Evolutionary conservation across 768 basidiomycete species (phyloP).

Genomic region (Hypholoma fasciculare): DNA sequence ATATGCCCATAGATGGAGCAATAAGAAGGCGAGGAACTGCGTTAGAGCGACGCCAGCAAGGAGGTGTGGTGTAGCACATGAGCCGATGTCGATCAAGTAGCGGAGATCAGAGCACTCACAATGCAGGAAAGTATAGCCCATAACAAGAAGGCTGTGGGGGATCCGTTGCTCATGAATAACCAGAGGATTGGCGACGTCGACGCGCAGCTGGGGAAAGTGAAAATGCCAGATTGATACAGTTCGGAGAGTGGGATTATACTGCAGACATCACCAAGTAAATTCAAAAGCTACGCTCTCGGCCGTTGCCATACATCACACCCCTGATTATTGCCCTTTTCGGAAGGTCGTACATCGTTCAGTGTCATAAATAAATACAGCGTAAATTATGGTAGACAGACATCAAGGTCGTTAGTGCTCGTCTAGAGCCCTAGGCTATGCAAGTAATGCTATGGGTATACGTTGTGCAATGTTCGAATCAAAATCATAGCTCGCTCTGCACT

Average conservation of each 20-base stretch:
- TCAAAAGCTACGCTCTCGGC: slow-evolving; percentile 3
- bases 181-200: slow-evolving; percentile 3
- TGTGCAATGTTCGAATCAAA: background rate
- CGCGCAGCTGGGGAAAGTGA: slow-evolving; percentile 16
- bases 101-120: slow-evolving; percentile 46
- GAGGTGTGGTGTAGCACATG: slow-evolving; percentile 26
- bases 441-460: background rate
- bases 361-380: slow-evolving; percentile 6
- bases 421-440: background rate
- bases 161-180: slow-evolving; percentile 66
- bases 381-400: background rate
- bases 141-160: slow-evolving; percentile 71
- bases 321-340: background rate
- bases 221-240: slow-evolving; percentile 29
- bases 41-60: slow-evolving; percentile 7
- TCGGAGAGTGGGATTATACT: background rate
- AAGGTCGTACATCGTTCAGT: background rate
- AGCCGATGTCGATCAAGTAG: slow-evolving; percentile 10
- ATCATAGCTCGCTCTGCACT: background rate
- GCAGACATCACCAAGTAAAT: slow-evolving; percentile 11
- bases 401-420: slow-evolving; percentile 3
- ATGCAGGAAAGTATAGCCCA: slow-evolving; percentile 72
- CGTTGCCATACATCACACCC: slow-evolving; percentile 9
- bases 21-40: slow-evolving; percentile 70
- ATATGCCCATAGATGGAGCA: slow-evolving; percentile 79